A percentile compares a stretch with the other conserved stretches of the same genome.
phyloP scores from a whole-genome alignment of 306 rosid genomes.

The Myrica gale region DNA sequence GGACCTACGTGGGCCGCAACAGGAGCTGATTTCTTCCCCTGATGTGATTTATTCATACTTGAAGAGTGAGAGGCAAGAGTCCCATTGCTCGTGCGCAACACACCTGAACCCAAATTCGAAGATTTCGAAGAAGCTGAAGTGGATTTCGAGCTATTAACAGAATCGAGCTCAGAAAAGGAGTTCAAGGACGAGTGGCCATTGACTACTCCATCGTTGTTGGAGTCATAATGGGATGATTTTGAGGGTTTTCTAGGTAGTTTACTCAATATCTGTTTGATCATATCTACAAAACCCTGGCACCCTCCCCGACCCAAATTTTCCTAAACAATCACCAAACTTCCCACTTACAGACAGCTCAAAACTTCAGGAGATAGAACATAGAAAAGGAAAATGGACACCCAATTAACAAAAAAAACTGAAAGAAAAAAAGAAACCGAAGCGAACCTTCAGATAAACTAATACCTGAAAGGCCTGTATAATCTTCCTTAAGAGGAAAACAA shows the following conservation, averaged over 20 bases:
- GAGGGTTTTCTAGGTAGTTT: conserved; percentile 59
- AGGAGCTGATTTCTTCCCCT: conserved; percentile 37
- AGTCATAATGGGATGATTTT: conserved; percentile 40
- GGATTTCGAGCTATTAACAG: conserved; percentile 40
- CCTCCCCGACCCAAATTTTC: not conserved
- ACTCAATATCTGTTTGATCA: conserved; percentile 57
- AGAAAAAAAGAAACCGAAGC: too few relatives aligned
- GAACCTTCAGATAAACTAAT: too few relatives aligned
- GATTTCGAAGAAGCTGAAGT: conserved; percentile 30
- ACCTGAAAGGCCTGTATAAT: too few relatives aligned
- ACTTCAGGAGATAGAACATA: not conserved
- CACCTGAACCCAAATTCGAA: conserved; percentile 30
- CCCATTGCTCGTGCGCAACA: conserved; percentile 42
- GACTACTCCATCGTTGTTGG: conserved; percentile 37
- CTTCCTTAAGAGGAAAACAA: not conserved
- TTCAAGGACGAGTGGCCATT: conserved; percentile 36
- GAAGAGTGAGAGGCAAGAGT: conserved; percentile 24
- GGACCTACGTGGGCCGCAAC: conserved; percentile 30
- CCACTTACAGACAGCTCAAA: conserved; percentile 15
- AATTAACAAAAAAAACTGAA: too few relatives aligned
- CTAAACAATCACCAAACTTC: conserved; percentile 18
- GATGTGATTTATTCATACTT: conserved; percentile 23
- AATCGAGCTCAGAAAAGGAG: conserved; percentile 41
- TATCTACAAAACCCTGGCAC: conserved; percentile 36
- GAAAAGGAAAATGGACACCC: not conserved